Base-by-base conservation (phyloP, 345 rosid species). In the Citrus trifoliata region DNA sequence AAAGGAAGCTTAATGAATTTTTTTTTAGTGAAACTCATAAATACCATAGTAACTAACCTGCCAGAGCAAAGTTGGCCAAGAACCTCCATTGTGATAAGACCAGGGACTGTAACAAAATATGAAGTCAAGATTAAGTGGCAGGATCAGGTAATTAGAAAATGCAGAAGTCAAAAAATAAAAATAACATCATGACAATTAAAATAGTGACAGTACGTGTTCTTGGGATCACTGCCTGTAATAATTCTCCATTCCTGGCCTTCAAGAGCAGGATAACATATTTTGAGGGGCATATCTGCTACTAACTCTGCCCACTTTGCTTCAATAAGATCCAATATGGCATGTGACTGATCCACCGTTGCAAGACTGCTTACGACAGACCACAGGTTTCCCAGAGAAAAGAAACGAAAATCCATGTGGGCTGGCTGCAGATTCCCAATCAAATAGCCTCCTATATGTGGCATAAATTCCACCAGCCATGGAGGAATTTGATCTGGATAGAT, bases 11-110 rank as follows among this genome's bases (percentile, higher is more conserved):
- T 46, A 13, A 13, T 46, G 51, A 46, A 3, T 10, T n/a, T 22
- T 38, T 51, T 53, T 7, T 21, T 33, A 35, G 35, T 33, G 56
- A 60, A 74, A 76, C 70, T 60, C 7, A 40, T 58, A 27, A 65
- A 71, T 10, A 73, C 35, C 53, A 62, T 46, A 46, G 1, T 13
- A 69, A 87, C 94, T 83, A 81, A 95, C 98, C 98, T 93, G 98
- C 98, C 98, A 93, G 73, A 95, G 90, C 86, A 95, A 79, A 75
- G 98, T 95, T 78, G 98, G 98, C 97, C 98, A 95, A 56, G 98
- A 82, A 61, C 98, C 98, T 77, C 90, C 98, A 80, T 95, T 95
- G 87, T 93, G 98, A 80, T 95, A 95, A 67, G 98, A 93, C 98
- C 98, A 95, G 16, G 98, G 92, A 51, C 98, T 95, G 91, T 89